Evolutionary conservation across 2,329 filamentous ascomycete species (phyloP), one percentile per base, ranked within the genome.

Genomic region (Colletotrichum lini): DNA sequence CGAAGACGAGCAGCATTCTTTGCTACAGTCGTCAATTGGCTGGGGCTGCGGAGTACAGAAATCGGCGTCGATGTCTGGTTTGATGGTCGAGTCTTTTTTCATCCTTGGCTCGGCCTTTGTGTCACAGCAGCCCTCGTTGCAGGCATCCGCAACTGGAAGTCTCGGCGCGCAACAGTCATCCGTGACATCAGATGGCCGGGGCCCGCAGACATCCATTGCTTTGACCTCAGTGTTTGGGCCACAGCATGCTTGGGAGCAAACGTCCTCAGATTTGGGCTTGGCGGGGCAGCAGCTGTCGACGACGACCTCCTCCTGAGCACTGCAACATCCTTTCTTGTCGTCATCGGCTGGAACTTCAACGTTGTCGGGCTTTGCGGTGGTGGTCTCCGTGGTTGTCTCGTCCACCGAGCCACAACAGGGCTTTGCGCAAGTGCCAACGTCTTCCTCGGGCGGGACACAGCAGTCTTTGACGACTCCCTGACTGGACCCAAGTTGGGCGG

Each of bases 1-100:
- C 4, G 40, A 13, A 16, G 59, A 63, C 26, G 52, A 64, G 62
- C 72, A 70, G 40, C 65, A 72, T 3, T 21, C 52, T 30, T 66
- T 72, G 0, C 49, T 54, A 58, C 62, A 72, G n/a, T 30, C n/a
- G 4, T 72, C 38, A 2, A 9, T 21, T 47, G 15, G n/a, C 23
- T 59, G 13, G 18, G 4, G 6, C 35, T n/a, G 9, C 0, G 12
- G 10, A 16, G 1, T 10, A 49, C 58, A 30, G 12, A n/a, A 40
- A 10, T 47, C 52, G 2, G 50, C 15, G 5, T 47, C 18, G 49
- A 13, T 18, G 3, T 38, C 21, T 10, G 6, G 23, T 16, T 30
- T 6, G 9, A 13, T 40, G 30, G 15, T 4, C 2, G 18, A 61
- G n/a, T 6, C n/a, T 9, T 3, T 2, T 4, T 18, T 2, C 16